Evolutionary conservation across 768 basidiomycete genomes (phyloP), one percentile per base, ranked within the genome.

Genomic region (Atractiella rhizophila): DNA sequence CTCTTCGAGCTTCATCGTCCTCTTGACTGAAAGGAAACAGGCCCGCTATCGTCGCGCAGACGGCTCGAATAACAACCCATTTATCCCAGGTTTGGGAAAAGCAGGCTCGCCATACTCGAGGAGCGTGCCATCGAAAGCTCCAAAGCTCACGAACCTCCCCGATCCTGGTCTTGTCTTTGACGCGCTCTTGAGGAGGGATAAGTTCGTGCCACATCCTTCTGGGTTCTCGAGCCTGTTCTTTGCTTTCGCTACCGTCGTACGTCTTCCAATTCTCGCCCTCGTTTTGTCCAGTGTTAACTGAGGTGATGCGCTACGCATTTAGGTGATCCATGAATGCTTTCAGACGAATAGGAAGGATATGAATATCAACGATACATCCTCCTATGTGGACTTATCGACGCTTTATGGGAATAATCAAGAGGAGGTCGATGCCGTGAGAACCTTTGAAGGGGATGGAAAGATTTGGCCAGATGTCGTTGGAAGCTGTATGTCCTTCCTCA

Each of bases 141-240:
- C n/a, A n/a, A 32, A 25, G 29, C 11, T n/a, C 53, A 56, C 28
- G 55, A 31, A 62, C 8, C 61, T 69, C 4, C 71, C 71, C 13
- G 69, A 70, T 43, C 37, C 61, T 46, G 47, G 57, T 40, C 57
- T 75, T 4, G 64, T 81, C 4, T 81, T 80, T 45, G 76, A 81
- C 49, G 65, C 65, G 4, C 68, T 81, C 11, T 60, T 81, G 27
- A 70, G 2, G 42, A 81, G 76, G 79, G 79, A 50, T 64, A 66
- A 4, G 58, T 67, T 43, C 33, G 33, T 35, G 8, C 33, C 33
- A n/a, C 73, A 74, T 54, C 71, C 73, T 4, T 70, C 67, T 6
- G 76, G 76, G 21, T 65, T 78, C 29, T 76, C 72, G 8, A 66
- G 68, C 44, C 59, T 77, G n/a, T 76, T 80, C 59, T 79, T 80